Base-by-base conservation (phyloP, 2,329 filamentous ascomycete genomes). In the Epichloe sylvatica region DNA sequence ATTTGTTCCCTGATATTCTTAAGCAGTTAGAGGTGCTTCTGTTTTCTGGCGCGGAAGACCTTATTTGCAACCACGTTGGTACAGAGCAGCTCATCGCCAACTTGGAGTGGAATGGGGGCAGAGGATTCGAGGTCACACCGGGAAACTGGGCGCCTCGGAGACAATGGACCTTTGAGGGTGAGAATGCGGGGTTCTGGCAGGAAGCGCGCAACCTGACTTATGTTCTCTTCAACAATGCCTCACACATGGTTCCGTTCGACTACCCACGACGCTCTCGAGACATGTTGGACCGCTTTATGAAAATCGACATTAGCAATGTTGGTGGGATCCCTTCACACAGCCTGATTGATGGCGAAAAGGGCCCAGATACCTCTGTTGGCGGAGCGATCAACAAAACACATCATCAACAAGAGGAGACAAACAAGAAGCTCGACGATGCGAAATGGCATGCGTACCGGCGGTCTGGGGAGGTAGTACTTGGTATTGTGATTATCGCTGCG, bases 181-280 rank as follows among this genome's bases (percentile, higher is more conserved):
- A 95, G 57, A 70, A 80, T 1, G 90, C 90, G 3, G 92, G 92
- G 23, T 87, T 94, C 62, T 98, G 91, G 74, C 94, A 98, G 67
- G 80, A 89, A 64, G 91, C 92, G 2, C 82, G 94, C 56, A 98
- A 98, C 67, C 70, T 98, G 53, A 96, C 92, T 1, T 98, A 98
- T 62, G 83, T 98, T 34, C 75, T 94, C 39, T 95, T 97, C 69
- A 87, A 94, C 72, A 94, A 98, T 65, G 82, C 88, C 15, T 94
- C 86, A 46, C 92, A 98, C 67, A 98, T 98, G 92, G 92, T 98
- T 1, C 94, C 92, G 1, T 97, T 92, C 61, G 91, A 98, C 66
- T 86, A 85, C 59, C 83, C 91, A 1, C 81, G 88, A 45, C 83
- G 89, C 53, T 85, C 83, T 19, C 80, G 91, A 53, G 92, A 97